Percentiles rank a stretch among this genome's conserved stretches.
Conservation (phyloP, 2,329 filamentous ascomycete species). For the Pestalotiopsis sp. region DNA sequence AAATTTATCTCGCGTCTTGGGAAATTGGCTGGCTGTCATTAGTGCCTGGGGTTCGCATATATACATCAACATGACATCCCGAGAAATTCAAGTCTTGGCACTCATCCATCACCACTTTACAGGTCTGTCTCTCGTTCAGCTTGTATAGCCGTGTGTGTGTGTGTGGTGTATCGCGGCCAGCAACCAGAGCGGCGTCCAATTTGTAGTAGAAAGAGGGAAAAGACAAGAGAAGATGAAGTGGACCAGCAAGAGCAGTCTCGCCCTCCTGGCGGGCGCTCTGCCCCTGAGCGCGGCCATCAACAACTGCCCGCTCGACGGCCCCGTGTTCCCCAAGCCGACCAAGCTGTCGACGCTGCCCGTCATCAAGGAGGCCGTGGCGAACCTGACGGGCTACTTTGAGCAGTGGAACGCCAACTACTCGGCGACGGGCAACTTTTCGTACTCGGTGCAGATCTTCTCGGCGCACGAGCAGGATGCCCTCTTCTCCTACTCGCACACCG, state of each 20-base stretch:
- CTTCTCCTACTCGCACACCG: conserved; percentile 37
- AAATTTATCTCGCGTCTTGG: background rate
- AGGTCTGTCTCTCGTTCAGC: conserved; percentile 3
- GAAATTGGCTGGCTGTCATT: background rate
- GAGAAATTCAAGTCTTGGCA: conserved; percentile 10
- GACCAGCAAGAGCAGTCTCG: background rate
- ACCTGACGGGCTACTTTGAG: conserved; percentile 24
- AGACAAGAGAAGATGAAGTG: background rate
- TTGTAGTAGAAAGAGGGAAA: background rate
- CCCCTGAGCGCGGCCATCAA: conserved; percentile 9
- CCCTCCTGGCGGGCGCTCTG: conserved; percentile 6
- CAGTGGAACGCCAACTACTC: conserved; percentile 11
- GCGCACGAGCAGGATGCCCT: conserved; percentile 31
- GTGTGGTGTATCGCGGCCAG: background rate
- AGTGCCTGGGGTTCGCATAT: conserved; percentile 6
- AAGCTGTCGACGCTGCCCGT: conserved; percentile 23
- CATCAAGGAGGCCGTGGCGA: conserved; percentile 24
- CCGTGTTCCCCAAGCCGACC: conserved; percentile 28
- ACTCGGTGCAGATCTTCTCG: conserved; percentile 42
- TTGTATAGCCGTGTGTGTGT: background rate
- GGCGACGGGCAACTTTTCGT: conserved; percentile 33
- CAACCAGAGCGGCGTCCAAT: background rate
- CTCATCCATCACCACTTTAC: conserved; percentile 1
- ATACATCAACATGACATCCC: conserved; percentile 5
- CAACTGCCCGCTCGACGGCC: conserved; percentile 29